Base-by-base conservation (phyloP, 2,329 filamentous ascomycete species). In the Sporothrix phasma region DNA sequence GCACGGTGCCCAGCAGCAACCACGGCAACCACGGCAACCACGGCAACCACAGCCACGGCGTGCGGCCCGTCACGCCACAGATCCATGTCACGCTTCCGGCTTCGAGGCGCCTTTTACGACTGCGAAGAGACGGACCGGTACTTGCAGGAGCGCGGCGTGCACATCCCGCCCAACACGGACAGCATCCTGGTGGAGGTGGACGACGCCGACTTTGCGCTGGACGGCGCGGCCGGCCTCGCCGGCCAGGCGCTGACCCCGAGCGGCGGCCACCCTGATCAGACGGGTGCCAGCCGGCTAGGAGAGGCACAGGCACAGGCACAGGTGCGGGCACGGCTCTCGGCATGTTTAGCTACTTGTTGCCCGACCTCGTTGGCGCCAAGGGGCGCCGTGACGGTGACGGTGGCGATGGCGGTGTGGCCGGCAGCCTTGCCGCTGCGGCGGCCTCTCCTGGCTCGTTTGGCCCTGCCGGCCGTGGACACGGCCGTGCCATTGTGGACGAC, bases 71-170 rank as follows among this genome's bases (percentile, higher is more conserved):
- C 7, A 76, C 79, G 43, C 70, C 73, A 13, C 76, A 78, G 17
- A 77, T 88, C 68, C 76, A 76, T 22, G 80, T 83, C 67, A 80
- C 79, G 45, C 73, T 86, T 7, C 79, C 82, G 84, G 0, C 88
- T 87, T 66, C 82, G 88, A 65, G 89, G 89, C 4, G 84, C 89
- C 60, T 94, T 90, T 78, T 89, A 88, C 69, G 89, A 94, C 70
- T 77, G 85, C 0, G 82, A 89, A 65, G 90, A 94, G 72, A 86
- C 92, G 0, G 88, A 94, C 73, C 79, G 83, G 13, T 94, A 92
- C 71, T 76, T 95, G 2, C 81, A 80, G 46, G 79, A 82, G 59
- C 81, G 82, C 34, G 86, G 86, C 5, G 82, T 91, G 34, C 72
- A 77, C 53, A 84, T 92, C 61, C 82, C 87, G 10, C 80, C 82